Base-by-base conservation (phyloP, 371 early-diverging fungal genomes). In the Lichtheimia hyalospora region DNA sequence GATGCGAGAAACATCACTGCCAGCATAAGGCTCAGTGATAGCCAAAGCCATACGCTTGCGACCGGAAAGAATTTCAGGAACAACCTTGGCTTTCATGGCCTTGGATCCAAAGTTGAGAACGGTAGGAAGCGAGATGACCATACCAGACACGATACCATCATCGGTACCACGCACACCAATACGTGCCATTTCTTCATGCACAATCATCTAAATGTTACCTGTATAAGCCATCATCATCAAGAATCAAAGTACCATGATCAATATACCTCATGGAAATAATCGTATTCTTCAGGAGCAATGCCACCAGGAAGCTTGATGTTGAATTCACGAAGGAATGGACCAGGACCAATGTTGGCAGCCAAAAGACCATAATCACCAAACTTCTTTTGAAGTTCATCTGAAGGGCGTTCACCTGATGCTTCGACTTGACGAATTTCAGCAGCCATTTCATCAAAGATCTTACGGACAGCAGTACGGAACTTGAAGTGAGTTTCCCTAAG, bases 1-100 rank as follows among this genome's bases (percentile, higher is more conserved):
- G 27, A 92, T 80, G 50, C 84, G 82, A 23, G 93, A 92, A 5
- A 94, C 93, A 60, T 94, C 94, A 18, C 86, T 86, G 2, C 92
- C 92, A 23, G 92, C 89, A 48, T 72, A 77, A n/a, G 86, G 86
- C 63, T 87, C 86, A 13, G 85, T 71, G 46, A 77, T 75, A 44
- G 87, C 87, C 57, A 92, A 71, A 62, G 90, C 90, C 66, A 92
- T 92, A 57, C 80, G 80, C 77, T 91, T 90, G 44, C 78, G 67
- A 18, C 94, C 94, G 13, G 70, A 60, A 50, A 92, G 68, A 52
- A 86, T 84, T 18, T 82, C 87, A 10, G 84, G 84, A 5, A 87
- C 84, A 40, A 94, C 52, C 57, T 78, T 71, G 1, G 58, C 59
- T 46, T 68, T 67, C 44, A 72, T 18, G 8, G 50, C 63, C 12